Base-by-base conservation (phyloP, 495 filamentous ascomycete genomes). In the Aspergillus wentii region DNA sequence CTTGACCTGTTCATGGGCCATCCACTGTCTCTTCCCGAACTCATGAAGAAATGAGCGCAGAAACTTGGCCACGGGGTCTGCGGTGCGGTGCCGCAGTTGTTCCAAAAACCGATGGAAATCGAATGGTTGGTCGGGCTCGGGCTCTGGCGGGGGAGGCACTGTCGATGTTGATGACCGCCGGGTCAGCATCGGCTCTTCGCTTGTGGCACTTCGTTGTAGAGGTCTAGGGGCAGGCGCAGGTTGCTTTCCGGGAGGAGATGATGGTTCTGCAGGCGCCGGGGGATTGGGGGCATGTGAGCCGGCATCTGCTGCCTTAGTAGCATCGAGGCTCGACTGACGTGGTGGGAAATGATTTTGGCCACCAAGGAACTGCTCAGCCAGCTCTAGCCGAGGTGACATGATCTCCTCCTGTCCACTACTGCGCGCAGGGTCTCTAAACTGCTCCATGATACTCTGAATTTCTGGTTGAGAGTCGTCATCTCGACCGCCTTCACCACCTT, bases 1-100 rank as follows among this genome's bases (percentile, higher is more conserved):
- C 58, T 99, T 99, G 46, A 95, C 90, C 59, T 99, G 92, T 61
- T 99, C 92, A 54, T 97, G 92, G 6, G 94, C 92, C 90, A 94
- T 94, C 92, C 92, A 99, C 60, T 96, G 94, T 49, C 88, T 86
- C 64, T 99, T 99, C 8, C 83, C 87, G 64, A 99, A 99, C 58
- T 97, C 92, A 23, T 78, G 73, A 9, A 99, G 69, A 54, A 99
- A 99, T 5, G 91, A 96, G 30, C 90, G 83, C 14, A 99, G 75
- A 56, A 94, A 99, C 46, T 87, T 86, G 9, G 92, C 94, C 2
- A 99, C 91, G 4, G 92, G 94, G 50, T 99, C 92, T 13, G 92
- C 94, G 16, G 91, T 95, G 33, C 90, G 83, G 61, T 97, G 90
- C 35, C 92, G 81, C 18, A 99, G 70, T 55, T 99, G 92, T 51